Evolutionary conservation across 106 monocot species (phyloP).

Genomic region (Platanthera zijinensis): DNA sequence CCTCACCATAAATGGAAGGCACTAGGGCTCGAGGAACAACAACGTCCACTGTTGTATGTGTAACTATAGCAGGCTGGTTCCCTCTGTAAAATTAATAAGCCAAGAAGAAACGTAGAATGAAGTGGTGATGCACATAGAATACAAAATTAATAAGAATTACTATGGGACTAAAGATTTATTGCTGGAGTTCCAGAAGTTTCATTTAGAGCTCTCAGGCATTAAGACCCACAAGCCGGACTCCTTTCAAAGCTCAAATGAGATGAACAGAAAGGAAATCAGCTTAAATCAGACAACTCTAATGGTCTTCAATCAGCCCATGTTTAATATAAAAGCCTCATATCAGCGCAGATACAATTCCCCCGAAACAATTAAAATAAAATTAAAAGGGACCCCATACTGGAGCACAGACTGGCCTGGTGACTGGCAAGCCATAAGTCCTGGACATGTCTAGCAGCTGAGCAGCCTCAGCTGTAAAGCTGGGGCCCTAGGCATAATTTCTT

Average conservation of each 20-base stretch:
- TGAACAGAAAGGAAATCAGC: background rate
- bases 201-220: background rate
- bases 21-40: slow-evolving; percentile 64
- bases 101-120: background rate
- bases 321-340: background rate
- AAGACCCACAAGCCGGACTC: background rate
- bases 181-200: background rate
- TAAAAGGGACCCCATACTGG: too few species aligned
- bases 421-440: too few species aligned
- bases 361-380: background rate
- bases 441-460: too few species aligned
- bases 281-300: background rate
- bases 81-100: slow-evolving; percentile 32
- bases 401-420: too few species aligned
- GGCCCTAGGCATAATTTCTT: too few species aligned
- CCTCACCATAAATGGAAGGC: slow-evolving; percentile 82
- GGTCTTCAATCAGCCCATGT: background rate
- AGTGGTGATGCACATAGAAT: background rate
- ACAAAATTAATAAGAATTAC: background rate
- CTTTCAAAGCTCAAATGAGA: background rate
- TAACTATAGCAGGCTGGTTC: slow-evolving; percentile 41
- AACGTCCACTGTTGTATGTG: slow-evolving; percentile 75
- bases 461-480: too few species aligned
- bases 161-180: background rate
- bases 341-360: background rate